Percentiles rank a stretch among this genome's conserved stretches.
Conservation (phyloP, 108 stramenopile species). For the Craspedostauros australis region DNA sequence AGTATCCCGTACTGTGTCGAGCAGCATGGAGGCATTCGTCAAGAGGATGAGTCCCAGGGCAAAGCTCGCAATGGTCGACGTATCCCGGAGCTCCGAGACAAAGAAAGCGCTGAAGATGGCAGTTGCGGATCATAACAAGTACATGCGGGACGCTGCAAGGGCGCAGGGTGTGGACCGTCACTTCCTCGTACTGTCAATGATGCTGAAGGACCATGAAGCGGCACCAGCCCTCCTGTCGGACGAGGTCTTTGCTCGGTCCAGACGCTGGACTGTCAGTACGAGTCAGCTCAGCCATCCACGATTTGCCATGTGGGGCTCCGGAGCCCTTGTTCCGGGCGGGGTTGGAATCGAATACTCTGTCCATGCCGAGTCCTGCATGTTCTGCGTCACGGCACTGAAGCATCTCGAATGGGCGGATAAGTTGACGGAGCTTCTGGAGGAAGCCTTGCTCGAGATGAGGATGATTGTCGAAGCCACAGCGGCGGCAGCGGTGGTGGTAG, state of each 20-base stretch:
- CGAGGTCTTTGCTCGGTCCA: constrained; percentile 66
- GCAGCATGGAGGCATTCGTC: constrained; percentile 49
- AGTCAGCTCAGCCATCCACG: constrained; percentile 84
- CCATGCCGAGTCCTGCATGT: constrained; percentile 62
- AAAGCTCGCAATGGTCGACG: constrained; percentile 15
- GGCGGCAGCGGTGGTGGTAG: too few relatives aligned
- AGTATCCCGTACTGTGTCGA: constrained; percentile 64
- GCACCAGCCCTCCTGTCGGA: constrained; percentile 63
- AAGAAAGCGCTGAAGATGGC: constrained; percentile 52
- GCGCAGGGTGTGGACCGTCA: constrained; percentile 84
- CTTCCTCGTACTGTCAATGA: constrained; percentile 70
- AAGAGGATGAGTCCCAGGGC: constrained; percentile 38
- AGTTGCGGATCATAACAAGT: constrained; percentile 62
- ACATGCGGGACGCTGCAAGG: constrained; percentile 61
- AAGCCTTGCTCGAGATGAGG: constrained; percentile 80
- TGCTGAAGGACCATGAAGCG: constrained; percentile 48
- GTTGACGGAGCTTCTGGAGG: constrained; percentile 63
- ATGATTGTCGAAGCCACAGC: constrained; percentile 48
- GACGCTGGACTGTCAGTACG: constrained; percentile 86
- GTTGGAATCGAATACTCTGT: constrained; percentile 84
- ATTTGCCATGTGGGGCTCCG: constrained; percentile 88
- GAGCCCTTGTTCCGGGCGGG: constrained; percentile 88
- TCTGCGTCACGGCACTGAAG: constrained; percentile 69
- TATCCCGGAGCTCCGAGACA: constrained; percentile 11
- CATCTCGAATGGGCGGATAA: constrained; percentile 60